Evolutionary conservation across 2,329 filamentous ascomycete genomes (phyloP), one percentile per base, ranked within the genome.

Genomic region (Penicillium paneum): DNA sequence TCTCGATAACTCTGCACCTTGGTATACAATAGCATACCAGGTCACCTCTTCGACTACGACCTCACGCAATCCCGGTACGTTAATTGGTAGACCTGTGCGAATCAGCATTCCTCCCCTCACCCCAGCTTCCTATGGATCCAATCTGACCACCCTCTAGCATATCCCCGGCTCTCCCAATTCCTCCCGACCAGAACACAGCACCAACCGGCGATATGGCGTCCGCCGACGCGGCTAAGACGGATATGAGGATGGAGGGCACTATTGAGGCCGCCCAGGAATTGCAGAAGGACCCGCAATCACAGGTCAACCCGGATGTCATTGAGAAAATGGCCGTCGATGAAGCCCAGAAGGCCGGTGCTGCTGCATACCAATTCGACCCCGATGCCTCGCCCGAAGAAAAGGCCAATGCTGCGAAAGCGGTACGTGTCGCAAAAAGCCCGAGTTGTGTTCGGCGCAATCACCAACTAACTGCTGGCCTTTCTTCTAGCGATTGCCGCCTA

Each of bases 331-430:
- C 97, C 45, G 81, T 96, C 26, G 79, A 89, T 50, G 86, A 96
- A 72, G 90, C 90, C 63, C 84, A 81, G 67, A 87, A 88, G 66
- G 90, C 88, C 12, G 94, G 94, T 39, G 84, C 88, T 24, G 78
- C 87, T 29, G 92, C 91, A 60, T 94, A 89, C 71, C 83, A 86
- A 58, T 99, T 97, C 76, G 83, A 99, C 69, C 91, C 94, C 0
- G 77, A 96, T 78, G 92, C 91, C 39, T 87, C 81, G 40, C 82
- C 88, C 0, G 90, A 91, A 71, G 82, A 96, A 73, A 99, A 99
- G 79, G 87, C 83, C 57, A 87, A 87, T 31, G 89, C 92, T 70
- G 87, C 88, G 21, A 80, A 82, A 80, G 83, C 86, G 69, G 91
- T 96, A 81, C 66, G 87, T 80, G 10, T 38, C 39, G 26, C 28